phyloP scores from a whole-genome alignment of 2,329 filamentous ascomycete genomes.

The Escovopsis weberi region DNA sequence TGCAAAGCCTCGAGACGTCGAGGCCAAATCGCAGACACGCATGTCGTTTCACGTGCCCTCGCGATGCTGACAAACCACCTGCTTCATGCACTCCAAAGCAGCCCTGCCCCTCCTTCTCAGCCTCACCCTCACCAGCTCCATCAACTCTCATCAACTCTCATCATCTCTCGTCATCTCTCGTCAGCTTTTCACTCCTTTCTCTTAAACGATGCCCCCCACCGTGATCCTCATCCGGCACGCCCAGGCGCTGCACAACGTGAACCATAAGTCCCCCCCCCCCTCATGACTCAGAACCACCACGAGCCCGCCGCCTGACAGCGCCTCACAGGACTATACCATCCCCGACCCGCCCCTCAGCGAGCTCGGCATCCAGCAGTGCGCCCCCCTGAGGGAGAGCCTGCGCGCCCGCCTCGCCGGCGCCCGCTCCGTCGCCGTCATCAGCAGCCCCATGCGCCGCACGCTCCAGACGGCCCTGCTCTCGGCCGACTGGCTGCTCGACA shows the following conservation, averaged over 20 bases:
- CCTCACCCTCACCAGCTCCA: no score
- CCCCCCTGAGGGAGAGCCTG: slow-evolving; percentile 27
- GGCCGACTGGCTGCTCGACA: slow-evolving; percentile 42
- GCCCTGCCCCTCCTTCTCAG: no score
- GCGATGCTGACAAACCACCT: no score
- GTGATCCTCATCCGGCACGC: slow-evolving; percentile 83
- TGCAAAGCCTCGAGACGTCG: no score
- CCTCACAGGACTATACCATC: slow-evolving; percentile 30
- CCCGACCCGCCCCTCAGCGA: slow-evolving; percentile 37
- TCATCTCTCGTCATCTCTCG: background rate
- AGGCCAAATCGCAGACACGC: no score
- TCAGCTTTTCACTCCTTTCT: background rate
- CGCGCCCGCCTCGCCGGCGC: slow-evolving; percentile 19
- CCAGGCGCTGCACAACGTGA: slow-evolving; percentile 46
- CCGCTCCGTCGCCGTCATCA: slow-evolving; percentile 35
- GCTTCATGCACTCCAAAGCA: no score
- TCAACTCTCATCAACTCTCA: background rate
- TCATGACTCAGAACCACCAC: background rate
- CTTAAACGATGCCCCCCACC: slow-evolving; percentile 32
- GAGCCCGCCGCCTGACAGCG: background rate
- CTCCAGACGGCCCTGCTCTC: slow-evolving; percentile 47
- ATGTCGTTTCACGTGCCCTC: no score
- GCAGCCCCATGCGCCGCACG: slow-evolving; percentile 51
- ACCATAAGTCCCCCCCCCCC: slow-evolving; percentile 27
- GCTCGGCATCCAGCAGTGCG: slow-evolving; percentile 35